phyloP scores from a whole-genome alignment of 148 eudicot species.

The Talinum fruticosum region DNA sequence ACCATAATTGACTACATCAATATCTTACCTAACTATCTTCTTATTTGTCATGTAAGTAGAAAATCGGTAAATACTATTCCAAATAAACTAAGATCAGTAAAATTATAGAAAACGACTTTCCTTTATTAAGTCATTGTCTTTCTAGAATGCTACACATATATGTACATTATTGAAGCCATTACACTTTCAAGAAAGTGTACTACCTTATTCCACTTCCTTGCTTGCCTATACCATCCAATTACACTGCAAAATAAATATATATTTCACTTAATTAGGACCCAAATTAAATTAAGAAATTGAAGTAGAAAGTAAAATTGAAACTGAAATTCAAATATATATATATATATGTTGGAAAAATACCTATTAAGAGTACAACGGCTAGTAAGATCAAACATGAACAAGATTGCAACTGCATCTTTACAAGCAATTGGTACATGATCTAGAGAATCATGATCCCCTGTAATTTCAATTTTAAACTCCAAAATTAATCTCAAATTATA shows the following conservation, averaged over 20 bases:
- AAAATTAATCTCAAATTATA: background rate
- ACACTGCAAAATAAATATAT: slow-evolving; percentile 44
- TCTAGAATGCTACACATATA: too few relatives aligned
- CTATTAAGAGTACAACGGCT: slow-evolving; percentile 72
- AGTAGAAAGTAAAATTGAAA: background rate
- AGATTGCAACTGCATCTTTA: slow-evolving; percentile 76
- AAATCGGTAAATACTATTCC: too few relatives aligned
- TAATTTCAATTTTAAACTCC: background rate
- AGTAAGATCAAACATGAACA: slow-evolving; percentile 87
- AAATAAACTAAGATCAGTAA: background rate
- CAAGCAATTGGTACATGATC: slow-evolving; percentile 82
- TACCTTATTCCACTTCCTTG: slow-evolving; percentile 82
- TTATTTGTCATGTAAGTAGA: background rate
- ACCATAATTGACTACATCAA: background rate
- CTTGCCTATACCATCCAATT: slow-evolving; percentile 69
- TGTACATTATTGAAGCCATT: too few relatives aligned
- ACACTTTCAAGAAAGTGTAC: background rate
- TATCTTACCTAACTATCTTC: background rate
- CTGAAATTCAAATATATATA: background rate
- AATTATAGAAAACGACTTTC: background rate
- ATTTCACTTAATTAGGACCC: background rate
- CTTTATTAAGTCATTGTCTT: background rate
- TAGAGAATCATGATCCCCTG: slow-evolving; percentile 52
- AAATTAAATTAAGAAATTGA: background rate
- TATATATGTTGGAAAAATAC: slow-evolving; percentile 19